Percentiles rank a stretch among this genome's conserved stretches.
Evolutionary conservation across 805 yeast species (phyloP).

Genomic region (Kazachstania bromeliacearum): DNA sequence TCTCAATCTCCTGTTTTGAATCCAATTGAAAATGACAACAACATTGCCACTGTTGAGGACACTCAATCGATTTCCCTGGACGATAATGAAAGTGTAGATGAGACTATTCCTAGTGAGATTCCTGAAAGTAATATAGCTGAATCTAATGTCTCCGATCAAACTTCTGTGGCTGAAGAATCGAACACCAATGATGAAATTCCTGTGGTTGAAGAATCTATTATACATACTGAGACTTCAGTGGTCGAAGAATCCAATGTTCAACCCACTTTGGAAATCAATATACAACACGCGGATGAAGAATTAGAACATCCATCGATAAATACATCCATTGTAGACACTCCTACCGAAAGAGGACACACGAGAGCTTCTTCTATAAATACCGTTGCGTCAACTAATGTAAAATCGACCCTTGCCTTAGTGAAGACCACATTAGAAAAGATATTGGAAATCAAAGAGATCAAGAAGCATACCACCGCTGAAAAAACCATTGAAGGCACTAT

Average conservation of each 20-base stretch:
- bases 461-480: conserved; percentile 34
- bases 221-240: no score
- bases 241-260: no score
- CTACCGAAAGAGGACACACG: conserved; percentile 4
- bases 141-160: neutral
- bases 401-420: conserved; percentile 34
- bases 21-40: no score
- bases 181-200: no score
- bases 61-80: no score
- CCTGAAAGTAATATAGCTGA: neutral
- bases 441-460: conserved; percentile 50
- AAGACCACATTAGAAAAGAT: conserved; percentile 52
- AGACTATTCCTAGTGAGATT: neutral
- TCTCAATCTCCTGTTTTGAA: neutral
- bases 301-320: no score
- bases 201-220: neutral
- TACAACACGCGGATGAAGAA: no score
- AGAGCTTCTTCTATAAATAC: conserved; percentile 10
- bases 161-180: neutral
- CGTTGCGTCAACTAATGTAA: conserved; percentile 12
- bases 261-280: no score
- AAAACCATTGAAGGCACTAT: conserved; percentile 27
- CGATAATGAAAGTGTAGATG: no score
- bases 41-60: no score
- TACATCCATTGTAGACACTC: neutral